Conservation (phyloP, 2,329 filamentous ascomycete species). For the Fusarium concolor region DNA sequence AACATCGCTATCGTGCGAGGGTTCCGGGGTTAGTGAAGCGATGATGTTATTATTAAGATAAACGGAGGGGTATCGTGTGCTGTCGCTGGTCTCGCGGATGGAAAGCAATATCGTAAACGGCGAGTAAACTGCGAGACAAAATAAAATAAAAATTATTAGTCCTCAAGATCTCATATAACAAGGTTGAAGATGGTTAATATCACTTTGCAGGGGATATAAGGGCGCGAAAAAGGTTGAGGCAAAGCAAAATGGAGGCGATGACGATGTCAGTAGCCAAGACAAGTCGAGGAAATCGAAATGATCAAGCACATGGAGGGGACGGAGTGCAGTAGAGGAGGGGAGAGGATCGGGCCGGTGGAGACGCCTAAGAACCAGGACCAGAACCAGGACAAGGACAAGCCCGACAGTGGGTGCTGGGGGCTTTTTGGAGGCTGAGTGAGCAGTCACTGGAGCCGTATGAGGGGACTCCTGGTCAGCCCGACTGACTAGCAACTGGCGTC, state of each 20-base stretch:
- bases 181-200: constrained; percentile 24
- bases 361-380: constrained; percentile 26
- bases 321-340: constrained; percentile 36
- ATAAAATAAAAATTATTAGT: constrained; percentile 42
- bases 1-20: constrained; percentile 53
- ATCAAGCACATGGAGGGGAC: constrained; percentile 43
- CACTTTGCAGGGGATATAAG: constrained; percentile 17
- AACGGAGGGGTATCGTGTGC: constrained; percentile 39
- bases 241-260: constrained; percentile 37
- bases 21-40: constrained; percentile 12
- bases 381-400: constrained; percentile 38
- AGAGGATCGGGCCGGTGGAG: constrained; percentile 43
- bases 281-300: constrained; percentile 41
- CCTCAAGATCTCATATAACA: constrained; percentile 31
- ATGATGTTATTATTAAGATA: constrained; percentile 26
- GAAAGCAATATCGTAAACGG: constrained; percentile 39
- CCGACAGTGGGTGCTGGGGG: constrained; percentile 22
- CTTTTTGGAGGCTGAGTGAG: constrained; percentile 30
- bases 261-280: constrained; percentile 41
- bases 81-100: constrained; percentile 34
- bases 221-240: constrained; percentile 13
- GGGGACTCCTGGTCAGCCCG: constrained; percentile 42
- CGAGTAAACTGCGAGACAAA: constrained; percentile 33
- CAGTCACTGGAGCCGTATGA: constrained; percentile 27
- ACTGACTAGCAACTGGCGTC: constrained; percentile 34